These are phyloP conservation scores for Rhizopus arrhizus DNA, from an alignment of 371 early-diverging fungal genomes.

Conservation along the genomic window DNA sequence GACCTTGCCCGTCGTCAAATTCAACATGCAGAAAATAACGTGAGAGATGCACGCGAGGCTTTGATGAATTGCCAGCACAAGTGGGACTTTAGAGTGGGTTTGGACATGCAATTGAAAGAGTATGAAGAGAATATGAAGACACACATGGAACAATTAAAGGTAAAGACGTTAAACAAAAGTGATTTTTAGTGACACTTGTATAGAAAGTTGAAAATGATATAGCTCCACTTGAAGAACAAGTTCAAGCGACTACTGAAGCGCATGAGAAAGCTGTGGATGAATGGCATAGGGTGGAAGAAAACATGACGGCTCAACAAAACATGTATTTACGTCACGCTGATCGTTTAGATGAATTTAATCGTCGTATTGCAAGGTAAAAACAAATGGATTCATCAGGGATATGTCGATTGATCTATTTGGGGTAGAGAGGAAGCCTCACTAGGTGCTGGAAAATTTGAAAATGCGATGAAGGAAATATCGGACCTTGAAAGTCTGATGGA, in stretches of 20 bases:
- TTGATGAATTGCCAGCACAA: conserved; percentile 36
- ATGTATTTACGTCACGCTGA: conserved; percentile 11
- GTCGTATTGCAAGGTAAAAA: conserved; percentile 21
- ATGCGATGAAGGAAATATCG: conserved; percentile 6
- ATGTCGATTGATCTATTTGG: too few relatives aligned
- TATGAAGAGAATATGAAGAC: conserved; percentile 30
- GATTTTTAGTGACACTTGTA: background rate
- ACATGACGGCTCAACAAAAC: conserved; percentile 6
- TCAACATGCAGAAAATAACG: conserved; percentile 47
- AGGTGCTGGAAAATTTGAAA: conserved; percentile 15
- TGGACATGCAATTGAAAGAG: conserved; percentile 23
- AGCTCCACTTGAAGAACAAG: conserved; percentile 24
- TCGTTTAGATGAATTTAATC: conserved; percentile 16
- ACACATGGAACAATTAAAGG: conserved; percentile 13
- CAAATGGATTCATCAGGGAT: background rate
- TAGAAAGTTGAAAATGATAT: conserved; percentile 15
- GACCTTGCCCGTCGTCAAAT: conserved; percentile 44
- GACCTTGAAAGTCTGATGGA: conserved; percentile 19
- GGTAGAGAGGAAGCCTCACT: conserved; percentile 13
- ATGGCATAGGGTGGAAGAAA: conserved; percentile 18
- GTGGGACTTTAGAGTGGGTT: conserved; percentile 14
- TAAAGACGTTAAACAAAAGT: background rate
- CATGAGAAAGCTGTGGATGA: conserved; percentile 31
- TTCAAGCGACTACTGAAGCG: conserved; percentile 29
- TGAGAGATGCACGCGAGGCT: conserved; percentile 51